Evolutionary conservation across 345 rosid genomes (phyloP).

Genomic region (Cardamine chenopodiifolia): DNA sequence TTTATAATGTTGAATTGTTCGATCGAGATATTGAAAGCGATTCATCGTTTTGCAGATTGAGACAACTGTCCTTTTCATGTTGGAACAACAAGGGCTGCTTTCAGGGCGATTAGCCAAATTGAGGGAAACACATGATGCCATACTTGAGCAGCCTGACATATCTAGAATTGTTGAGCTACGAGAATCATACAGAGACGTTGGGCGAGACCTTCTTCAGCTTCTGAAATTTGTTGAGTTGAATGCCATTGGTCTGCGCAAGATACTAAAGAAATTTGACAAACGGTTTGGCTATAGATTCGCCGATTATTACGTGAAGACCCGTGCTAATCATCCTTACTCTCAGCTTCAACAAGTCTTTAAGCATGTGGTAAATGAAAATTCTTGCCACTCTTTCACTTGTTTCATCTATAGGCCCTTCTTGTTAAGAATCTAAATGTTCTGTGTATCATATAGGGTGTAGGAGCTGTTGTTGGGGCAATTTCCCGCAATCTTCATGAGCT

Average conservation of each 20-base stretch:
- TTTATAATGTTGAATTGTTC: not conserved
- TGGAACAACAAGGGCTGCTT: slow-evolving; percentile 95
- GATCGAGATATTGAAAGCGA: not conserved
- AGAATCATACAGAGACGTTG: slow-evolving; percentile 80
- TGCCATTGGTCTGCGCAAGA: slow-evolving; percentile 91
- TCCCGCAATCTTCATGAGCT: slow-evolving; percentile 99
- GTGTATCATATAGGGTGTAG: slow-evolving; percentile 66
- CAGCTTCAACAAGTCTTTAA: slow-evolving; percentile 98
- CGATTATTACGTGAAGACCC: slow-evolving; percentile 88
- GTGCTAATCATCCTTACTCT: slow-evolving; percentile 98
- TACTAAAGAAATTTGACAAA: slow-evolving; percentile 95
- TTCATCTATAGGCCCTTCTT: slow-evolving; percentile 25
- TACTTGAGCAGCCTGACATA: slow-evolving; percentile 69
- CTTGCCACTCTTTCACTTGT: not conserved
- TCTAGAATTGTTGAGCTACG: slow-evolving; percentile 62
- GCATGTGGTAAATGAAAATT: no score
- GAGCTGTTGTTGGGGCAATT: slow-evolving; percentile 97
- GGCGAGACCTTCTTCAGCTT: slow-evolving; percentile 78
- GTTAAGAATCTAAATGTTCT: slow-evolving; percentile 10
- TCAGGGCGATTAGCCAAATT: slow-evolving; percentile 69
- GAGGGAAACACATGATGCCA: slow-evolving; percentile 67
- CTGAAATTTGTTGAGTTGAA: slow-evolving; percentile 86
- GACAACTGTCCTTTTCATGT: slow-evolving; percentile 85
- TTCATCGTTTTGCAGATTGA: slow-evolving; percentile 67
- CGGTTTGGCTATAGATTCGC: slow-evolving; percentile 93